A percentile compares a stretch with the other conserved stretches of the same genome.
Conservation (phyloP, 441 rosid species). For the Populus hybrid region DNA sequence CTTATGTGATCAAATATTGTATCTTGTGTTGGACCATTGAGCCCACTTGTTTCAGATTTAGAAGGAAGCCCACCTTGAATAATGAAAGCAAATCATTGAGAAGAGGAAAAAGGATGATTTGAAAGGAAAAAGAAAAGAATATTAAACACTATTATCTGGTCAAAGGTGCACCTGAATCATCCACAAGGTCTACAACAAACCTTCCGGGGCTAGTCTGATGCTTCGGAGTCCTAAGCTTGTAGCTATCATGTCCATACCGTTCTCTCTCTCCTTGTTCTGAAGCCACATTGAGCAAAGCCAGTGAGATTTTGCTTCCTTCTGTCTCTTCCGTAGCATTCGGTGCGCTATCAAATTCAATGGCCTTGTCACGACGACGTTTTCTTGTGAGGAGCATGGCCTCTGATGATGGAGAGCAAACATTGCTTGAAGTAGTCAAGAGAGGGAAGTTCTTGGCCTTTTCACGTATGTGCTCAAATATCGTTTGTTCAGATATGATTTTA, state of each 20-base stretch:
- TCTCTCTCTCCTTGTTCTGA: slow-evolving; percentile 22
- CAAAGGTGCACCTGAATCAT: slow-evolving; percentile 34
- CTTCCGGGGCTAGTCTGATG: slow-evolving; percentile 17
- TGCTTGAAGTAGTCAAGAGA: slow-evolving; percentile 36
- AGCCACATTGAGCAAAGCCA: slow-evolving; percentile 23
- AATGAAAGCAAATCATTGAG: slow-evolving; percentile 8
- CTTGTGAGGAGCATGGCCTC: slow-evolving; percentile 42
- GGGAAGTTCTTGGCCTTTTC: slow-evolving; percentile 78
- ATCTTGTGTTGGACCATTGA: slow-evolving; percentile 39
- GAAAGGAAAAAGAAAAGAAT: background rate
- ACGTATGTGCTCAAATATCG: slow-evolving; percentile 80
- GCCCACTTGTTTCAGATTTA: slow-evolving; percentile 25
- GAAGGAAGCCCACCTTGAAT: slow-evolving; percentile 30
- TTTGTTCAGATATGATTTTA: slow-evolving; percentile 48
- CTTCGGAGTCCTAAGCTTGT: slow-evolving; percentile 17
- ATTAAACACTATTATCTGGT: background rate
- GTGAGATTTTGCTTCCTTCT: slow-evolving; percentile 23
- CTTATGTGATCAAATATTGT: slow-evolving; percentile 61
- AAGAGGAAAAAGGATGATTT: slow-evolving; percentile 8
- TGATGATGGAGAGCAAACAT: slow-evolving; percentile 31
- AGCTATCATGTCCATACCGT: slow-evolving; percentile 6
- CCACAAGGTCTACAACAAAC: slow-evolving; percentile 22
- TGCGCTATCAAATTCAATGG: slow-evolving; percentile 30
- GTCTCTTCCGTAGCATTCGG: slow-evolving; percentile 26
- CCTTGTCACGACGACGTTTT: slow-evolving; percentile 37